Conservation (phyloP, 1,284 basidiomycete species). For the Pholiota adiposa region DNA sequence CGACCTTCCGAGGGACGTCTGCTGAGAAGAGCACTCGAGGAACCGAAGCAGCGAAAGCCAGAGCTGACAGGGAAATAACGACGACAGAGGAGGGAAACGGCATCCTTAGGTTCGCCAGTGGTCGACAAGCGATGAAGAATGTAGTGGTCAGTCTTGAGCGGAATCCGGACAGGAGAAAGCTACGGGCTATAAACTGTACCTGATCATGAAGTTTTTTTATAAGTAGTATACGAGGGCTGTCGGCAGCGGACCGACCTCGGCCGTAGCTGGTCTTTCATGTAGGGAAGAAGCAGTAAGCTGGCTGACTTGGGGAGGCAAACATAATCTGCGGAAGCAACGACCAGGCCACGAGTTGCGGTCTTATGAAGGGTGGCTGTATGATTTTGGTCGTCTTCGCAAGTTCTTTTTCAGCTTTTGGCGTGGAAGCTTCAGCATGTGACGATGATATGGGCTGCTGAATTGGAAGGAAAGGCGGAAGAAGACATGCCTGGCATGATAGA, state of each 20-base stretch:
- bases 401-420: background rate
- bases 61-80: background rate
- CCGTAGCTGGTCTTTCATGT: background rate
- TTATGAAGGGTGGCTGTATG: background rate
- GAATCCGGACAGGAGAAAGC: background rate
- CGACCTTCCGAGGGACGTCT: slow-evolving; percentile 57
- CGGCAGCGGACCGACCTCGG: background rate
- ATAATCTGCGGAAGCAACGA: background rate
- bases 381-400: background rate
- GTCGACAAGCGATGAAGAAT: background rate
- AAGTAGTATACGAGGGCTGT: too few relatives aligned
- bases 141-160: background rate
- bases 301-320: background rate
- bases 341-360: background rate
- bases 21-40: slow-evolving; percentile 58
- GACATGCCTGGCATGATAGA: too few relatives aligned
- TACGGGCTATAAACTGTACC: background rate
- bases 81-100: background rate
- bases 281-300: background rate
- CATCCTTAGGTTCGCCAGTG: background rate
- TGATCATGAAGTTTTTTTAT: background rate
- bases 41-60: slow-evolving; percentile 1
- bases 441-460: background rate
- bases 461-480: background rate
- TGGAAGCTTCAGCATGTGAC: background rate